Base-by-base conservation (phyloP, 1,284 basidiomycete genomes). In the Leucoagaricus sp. region DNA sequence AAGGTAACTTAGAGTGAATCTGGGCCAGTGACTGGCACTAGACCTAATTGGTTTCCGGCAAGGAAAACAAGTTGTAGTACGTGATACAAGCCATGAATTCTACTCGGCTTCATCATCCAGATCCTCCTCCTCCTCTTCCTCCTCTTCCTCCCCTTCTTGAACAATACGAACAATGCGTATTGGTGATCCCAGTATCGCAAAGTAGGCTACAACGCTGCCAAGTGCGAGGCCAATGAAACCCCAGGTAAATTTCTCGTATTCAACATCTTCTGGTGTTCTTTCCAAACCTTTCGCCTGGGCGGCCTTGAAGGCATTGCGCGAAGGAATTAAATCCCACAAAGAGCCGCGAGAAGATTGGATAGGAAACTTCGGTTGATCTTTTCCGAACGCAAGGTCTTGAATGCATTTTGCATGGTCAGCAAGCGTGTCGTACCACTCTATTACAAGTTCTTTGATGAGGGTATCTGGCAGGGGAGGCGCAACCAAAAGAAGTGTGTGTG, bases 381-480 rank as follows among this genome's bases (percentile, higher is more conserved):
- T 49, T 17, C 61, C 61, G 13, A 73, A 64, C 1, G 70, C 65
- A 13, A 60, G 61, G 7, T 61, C 57, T 38, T 80, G 73, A 34
- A 91, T 69, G 15, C 76, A 73, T 50, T 75, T 73, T 2, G 87
- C 81, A 61, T 90, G 87, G 3, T 75, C 67, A 10, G 79, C 69
- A 38, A 91, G 75, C 7, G 70, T 68, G 1, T 86, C 80, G 65
- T 84, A 90, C 2, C 79, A 78, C 7, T 80, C 76, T 1, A 65
- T 66, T 8, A 91, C 65, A 4, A 89, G 74, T 49, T 75, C 70
- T 62, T 79, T 76, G 8, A 92, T 64, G 10, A 84, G 65, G 4
- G 81, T 70, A 60, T 91, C 85, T 1, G 87, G 84, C 55, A 85
- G 85, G 28, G 82, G 78, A 8, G 86, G 80, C 38, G 78, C 69